Conservation (phyloP, 31 red algal genomes). For the Endocladia muricata region DNA sequence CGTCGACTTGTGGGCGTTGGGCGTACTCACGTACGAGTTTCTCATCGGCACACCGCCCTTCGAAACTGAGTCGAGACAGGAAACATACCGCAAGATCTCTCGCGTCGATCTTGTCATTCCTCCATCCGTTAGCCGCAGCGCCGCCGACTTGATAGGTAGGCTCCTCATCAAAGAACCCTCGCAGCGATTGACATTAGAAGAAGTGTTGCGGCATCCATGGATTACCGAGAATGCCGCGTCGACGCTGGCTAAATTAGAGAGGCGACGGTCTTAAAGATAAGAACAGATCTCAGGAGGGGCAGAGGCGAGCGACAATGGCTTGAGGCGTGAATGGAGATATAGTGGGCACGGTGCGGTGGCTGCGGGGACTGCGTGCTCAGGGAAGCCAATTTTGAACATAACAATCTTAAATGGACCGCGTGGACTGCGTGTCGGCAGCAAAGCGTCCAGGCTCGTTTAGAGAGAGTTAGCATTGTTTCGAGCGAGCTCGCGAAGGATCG, state of each 20-base stretch:
- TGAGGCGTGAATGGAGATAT: no score
- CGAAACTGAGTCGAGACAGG: constrained; percentile 58
- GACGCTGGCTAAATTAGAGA: constrained; percentile 10
- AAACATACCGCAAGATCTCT: constrained; percentile 76
- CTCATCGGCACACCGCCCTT: constrained; percentile 88
- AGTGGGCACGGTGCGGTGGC: no score
- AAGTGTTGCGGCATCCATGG: constrained; percentile 85
- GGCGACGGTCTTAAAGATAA: constrained; percentile 4
- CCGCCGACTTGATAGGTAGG: constrained; percentile 77
- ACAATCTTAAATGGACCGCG: no score
- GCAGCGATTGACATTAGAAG: constrained; percentile 63
- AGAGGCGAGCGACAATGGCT: no score
- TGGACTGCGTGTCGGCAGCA: no score
- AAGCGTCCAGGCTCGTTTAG: no score
- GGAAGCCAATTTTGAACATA: no score
- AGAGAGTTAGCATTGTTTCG: no score
- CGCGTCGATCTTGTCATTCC: constrained; percentile 77
- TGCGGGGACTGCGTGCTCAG: no score
- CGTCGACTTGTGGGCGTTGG: constrained; percentile 91
- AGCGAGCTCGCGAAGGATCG: no score
- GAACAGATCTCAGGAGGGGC: no score
- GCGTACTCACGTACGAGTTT: constrained; percentile 91
- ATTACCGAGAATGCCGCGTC: constrained; percentile 42
- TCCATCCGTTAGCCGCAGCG: constrained; percentile 32
- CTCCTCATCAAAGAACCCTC: constrained; percentile 75